These are phyloP conservation scores for Geranium incanum DNA, from an alignment of 441 rosid genomes.

Conservation along the genomic window DNA sequence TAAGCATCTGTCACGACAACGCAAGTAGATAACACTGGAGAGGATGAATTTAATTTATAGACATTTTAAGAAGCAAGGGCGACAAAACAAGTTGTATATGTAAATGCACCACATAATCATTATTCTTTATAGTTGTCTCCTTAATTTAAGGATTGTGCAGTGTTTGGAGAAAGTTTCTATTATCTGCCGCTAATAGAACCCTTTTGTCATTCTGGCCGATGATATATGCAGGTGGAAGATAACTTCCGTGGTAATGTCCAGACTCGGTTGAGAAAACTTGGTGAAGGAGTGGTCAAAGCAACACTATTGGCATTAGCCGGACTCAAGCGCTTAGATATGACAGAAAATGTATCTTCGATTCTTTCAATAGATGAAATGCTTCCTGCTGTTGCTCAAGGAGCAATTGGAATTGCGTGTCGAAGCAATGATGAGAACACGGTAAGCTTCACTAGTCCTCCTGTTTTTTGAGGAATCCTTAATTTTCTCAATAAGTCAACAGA, in stretches of 20 bases:
- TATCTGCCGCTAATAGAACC: not conserved
- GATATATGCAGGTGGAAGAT: conserved; percentile 57
- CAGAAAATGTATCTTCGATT: conserved; percentile 65
- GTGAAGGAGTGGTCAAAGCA: conserved; percentile 76
- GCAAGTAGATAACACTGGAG: too few species aligned
- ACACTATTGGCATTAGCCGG: conserved; percentile 93
- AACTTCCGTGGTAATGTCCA: conserved; percentile 94
- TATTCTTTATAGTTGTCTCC: too few species aligned
- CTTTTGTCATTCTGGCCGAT: conserved; percentile 14
- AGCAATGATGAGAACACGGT: conserved; percentile 77
- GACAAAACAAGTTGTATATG: too few species aligned
- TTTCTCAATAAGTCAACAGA: not conserved
- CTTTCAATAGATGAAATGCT: conserved; percentile 89
- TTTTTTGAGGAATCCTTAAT: not conserved
- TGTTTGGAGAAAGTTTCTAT: too few species aligned
- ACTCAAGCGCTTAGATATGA: conserved; percentile 83
- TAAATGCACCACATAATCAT: too few species aligned
- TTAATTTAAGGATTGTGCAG: too few species aligned
- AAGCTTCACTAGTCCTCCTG: conserved; percentile 9
- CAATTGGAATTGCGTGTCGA: conserved; percentile 92
- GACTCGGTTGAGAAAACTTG: conserved; percentile 77
- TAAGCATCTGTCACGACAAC: too few species aligned
- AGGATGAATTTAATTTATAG: too few species aligned
- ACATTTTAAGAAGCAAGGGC: too few species aligned
- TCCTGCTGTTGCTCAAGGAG: conserved; percentile 99